A percentile compares a stretch with the other conserved stretches of the same genome.
phyloP scores from a whole-genome alignment of 768 basidiomycete genomes.

The Megacollybia marginata region DNA sequence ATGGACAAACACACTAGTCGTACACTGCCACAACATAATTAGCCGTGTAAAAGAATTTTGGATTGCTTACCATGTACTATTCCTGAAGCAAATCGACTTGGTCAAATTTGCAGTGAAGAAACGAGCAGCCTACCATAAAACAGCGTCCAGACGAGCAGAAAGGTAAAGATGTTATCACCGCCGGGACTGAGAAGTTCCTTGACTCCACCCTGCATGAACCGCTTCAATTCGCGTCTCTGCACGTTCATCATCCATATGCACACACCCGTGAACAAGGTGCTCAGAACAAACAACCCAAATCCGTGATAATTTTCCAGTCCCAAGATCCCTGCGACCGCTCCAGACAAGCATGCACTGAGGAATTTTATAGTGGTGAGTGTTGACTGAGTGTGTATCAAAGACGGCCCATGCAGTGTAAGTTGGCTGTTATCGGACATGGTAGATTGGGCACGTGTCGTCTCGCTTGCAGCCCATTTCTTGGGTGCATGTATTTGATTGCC shows the following conservation, averaged over 20 bases:
- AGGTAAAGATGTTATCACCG: conserved; percentile 87
- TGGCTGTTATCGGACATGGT: too few species aligned
- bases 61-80: conserved; percentile 38
- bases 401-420: too few species aligned
- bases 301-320: conserved; percentile 83
- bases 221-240: background rate
- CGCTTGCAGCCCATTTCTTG: too few species aligned
- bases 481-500: too few species aligned
- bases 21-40: background rate
- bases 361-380: conserved; percentile 66
- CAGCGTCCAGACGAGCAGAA: conserved; percentile 89
- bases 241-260: conserved; percentile 58
- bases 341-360: conserved; percentile 76
- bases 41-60: background rate
- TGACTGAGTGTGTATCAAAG: conserved; percentile 43
- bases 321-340: conserved; percentile 82
- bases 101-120: conserved; percentile 19
- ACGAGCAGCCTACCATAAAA: conserved; percentile 52
- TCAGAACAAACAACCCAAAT: conserved; percentile 67
- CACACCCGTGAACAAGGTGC: conserved; percentile 61
- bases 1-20: background rate
- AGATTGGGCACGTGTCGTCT: too few species aligned
- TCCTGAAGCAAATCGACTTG: conserved; percentile 17
- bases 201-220: conserved; percentile 53
- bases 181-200: conserved; percentile 74